A percentile compares a stretch with the other conserved stretches of the same genome.
Evolutionary conservation across 2,329 filamentous ascomycete species (phyloP).

Genomic region (Cryphonectria parasitica): DNA sequence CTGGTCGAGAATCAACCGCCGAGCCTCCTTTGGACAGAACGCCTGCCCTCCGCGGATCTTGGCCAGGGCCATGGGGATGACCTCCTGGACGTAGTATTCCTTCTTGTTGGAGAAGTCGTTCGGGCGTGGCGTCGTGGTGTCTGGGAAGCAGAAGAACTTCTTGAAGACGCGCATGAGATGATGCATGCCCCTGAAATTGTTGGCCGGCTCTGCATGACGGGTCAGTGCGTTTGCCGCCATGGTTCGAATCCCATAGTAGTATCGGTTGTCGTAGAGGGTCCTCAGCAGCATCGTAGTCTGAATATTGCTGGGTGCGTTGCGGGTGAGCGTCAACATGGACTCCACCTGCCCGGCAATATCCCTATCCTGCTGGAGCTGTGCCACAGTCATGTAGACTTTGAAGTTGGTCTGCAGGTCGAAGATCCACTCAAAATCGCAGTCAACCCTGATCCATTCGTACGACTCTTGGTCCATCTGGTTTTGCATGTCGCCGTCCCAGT

Average conservation of each 20-base stretch:
- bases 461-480: conserved; percentile 92
- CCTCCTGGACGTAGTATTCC: conserved; percentile 81
- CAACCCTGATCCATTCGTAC: conserved; percentile 98
- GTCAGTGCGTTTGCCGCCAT: conserved; percentile 82
- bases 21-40: conserved; percentile 77
- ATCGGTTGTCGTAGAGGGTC: conserved; percentile 87
- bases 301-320: conserved; percentile 72
- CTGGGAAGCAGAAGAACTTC: conserved; percentile 83
- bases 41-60: conserved; percentile 75
- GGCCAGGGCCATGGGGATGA: conserved; percentile 81
- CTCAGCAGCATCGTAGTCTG: conserved; percentile 87
- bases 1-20: conserved; percentile 85
- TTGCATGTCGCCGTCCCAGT: conserved; percentile 90
- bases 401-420: conserved; percentile 81
- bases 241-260: conserved; percentile 89
- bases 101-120: conserved; percentile 92
- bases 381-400: conserved; percentile 96
- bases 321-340: conserved; percentile 74
- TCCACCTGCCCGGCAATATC: conserved; percentile 89
- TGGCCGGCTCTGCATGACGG: conserved; percentile 70
- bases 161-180: conserved; percentile 87
- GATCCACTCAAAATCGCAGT: conserved; percentile 98
- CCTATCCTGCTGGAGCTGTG: conserved; percentile 93
- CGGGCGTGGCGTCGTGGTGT: conserved; percentile 76
- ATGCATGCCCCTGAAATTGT: conserved; percentile 77